Percentiles rank a stretch among this genome's conserved stretches.
These are phyloP conservation scores for Phytophthora syringae DNA, from an alignment of 352 stramenopile genomes.

Conservation along the genomic window DNA sequence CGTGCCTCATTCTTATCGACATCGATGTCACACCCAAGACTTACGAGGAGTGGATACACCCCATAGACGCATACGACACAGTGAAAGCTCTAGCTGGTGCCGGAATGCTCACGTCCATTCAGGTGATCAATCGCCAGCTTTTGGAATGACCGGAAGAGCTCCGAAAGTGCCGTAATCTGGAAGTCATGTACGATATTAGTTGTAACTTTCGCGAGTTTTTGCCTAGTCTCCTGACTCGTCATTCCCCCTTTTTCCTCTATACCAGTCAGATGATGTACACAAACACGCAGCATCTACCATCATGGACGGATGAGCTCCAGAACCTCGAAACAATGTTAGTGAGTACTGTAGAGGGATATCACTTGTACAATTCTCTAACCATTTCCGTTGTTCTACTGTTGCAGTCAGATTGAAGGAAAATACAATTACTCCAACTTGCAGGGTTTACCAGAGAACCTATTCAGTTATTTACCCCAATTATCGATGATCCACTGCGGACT, in stretches of 20 bases:
- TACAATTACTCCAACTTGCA: slow-evolving; percentile 9
- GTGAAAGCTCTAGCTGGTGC: slow-evolving; percentile 26
- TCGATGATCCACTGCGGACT: slow-evolving; percentile 22
- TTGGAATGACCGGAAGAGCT: slow-evolving; percentile 31
- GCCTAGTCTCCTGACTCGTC: background rate
- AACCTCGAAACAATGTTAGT: slow-evolving; percentile 14
- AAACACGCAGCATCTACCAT: slow-evolving; percentile 18
- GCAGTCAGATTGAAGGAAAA: slow-evolving; percentile 21
- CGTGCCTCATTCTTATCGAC: slow-evolving; percentile 30
- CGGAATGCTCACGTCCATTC: slow-evolving; percentile 36
- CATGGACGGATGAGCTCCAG: slow-evolving; percentile 30
- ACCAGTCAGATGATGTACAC: slow-evolving; percentile 35
- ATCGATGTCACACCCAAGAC: slow-evolving; percentile 4
- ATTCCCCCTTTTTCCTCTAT: background rate
- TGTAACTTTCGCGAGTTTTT: no score
- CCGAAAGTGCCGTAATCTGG: slow-evolving; percentile 24
- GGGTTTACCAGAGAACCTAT: slow-evolving; percentile 25
- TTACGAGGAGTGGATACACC: slow-evolving; percentile 12
- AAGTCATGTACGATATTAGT: slow-evolving; percentile 37
- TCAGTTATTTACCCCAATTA: slow-evolving; percentile 26
- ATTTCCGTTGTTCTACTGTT: background rate
- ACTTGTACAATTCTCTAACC: no score
- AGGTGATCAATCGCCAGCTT: slow-evolving; percentile 44
- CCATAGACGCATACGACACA: slow-evolving; percentile 16
- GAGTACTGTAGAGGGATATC: background rate